phyloP scores from a whole-genome alignment of 208 protist species.

The Trypanosoma platydactyli region DNA sequence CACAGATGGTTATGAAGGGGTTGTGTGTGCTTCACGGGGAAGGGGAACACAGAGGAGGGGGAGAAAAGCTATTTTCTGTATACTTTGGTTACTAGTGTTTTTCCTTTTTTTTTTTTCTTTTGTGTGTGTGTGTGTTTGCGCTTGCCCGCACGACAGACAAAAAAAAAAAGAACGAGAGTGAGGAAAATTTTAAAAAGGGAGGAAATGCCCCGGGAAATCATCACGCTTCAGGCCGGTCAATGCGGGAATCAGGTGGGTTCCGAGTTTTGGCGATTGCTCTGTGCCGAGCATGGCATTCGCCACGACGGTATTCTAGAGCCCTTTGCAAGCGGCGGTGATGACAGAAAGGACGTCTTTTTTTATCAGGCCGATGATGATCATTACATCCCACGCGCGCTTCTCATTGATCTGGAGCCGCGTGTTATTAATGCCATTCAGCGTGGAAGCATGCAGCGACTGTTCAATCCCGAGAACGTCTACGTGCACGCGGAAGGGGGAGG shows the following conservation, averaged over 20 bases:
- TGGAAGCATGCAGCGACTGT: slow-evolving; percentile 94
- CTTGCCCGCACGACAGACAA: neutral
- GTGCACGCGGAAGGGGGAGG: slow-evolving; percentile 95
- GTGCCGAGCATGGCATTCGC: slow-evolving; percentile 98
- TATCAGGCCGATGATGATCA: slow-evolving; percentile 99
- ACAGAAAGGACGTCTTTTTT: slow-evolving; percentile 99
- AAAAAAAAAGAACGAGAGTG: neutral
- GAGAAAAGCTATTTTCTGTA: too few relatives aligned
- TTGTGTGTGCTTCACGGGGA: too few relatives aligned
- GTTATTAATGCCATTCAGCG: slow-evolving; percentile 96
- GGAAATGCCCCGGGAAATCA: slow-evolving; percentile 98
- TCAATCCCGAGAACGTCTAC: slow-evolving; percentile 99
- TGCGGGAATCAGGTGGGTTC: slow-evolving; percentile 96
- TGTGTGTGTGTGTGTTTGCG: neutral
- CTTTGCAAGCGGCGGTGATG: slow-evolving; percentile 91
- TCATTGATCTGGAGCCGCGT: slow-evolving; percentile 99
- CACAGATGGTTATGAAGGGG: too few relatives aligned
- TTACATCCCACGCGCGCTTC: slow-evolving; percentile 98
- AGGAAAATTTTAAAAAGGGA: slow-evolving; percentile 3
- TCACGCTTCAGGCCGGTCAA: slow-evolving; percentile 99
- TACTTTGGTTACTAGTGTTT: neutral
- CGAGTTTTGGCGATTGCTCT: slow-evolving; percentile 99
- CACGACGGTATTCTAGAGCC: slow-evolving; percentile 94
- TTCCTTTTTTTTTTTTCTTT: neutral
- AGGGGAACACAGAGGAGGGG: too few relatives aligned